Conservation (phyloP, 192 early-diverging fungal species). For the Backusella sp. region DNA sequence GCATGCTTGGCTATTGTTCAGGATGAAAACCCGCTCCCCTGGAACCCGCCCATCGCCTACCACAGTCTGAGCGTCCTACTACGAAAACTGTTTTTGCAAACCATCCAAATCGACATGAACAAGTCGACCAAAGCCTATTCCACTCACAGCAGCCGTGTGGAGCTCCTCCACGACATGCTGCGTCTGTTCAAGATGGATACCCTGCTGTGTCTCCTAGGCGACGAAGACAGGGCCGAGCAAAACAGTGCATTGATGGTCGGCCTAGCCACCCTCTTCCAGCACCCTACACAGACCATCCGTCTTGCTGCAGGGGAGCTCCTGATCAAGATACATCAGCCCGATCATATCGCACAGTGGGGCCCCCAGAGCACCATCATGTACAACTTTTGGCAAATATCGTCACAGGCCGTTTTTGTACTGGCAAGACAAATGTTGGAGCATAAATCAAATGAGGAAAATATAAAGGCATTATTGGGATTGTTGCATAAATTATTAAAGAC, state of each 20-base stretch:
- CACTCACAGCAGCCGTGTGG: slow-evolving; percentile 62
- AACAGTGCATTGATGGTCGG: slow-evolving; percentile 66
- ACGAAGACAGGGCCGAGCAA: slow-evolving; percentile 57
- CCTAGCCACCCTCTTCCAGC: slow-evolving; percentile 49
- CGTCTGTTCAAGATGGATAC: slow-evolving; percentile 71
- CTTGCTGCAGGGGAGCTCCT: slow-evolving; percentile 60
- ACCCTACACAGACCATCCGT: slow-evolving; percentile 14
- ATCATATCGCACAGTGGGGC: slow-evolving; percentile 76
- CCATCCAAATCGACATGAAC: slow-evolving; percentile 27
- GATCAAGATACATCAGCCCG: slow-evolving; percentile 62
- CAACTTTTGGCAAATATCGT: slow-evolving; percentile 71
- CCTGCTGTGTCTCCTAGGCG: slow-evolving; percentile 55
- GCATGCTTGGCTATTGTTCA: slow-evolving; percentile 65
- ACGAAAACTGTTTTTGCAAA: slow-evolving; percentile 61
- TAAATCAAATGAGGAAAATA: slow-evolving; percentile 57
- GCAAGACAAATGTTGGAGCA: slow-evolving; percentile 74
- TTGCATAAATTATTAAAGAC: slow-evolving; percentile 61
- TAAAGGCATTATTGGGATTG: slow-evolving; percentile 57
- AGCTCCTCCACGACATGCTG: slow-evolving; percentile 72
- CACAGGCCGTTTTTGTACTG: slow-evolving; percentile 57
- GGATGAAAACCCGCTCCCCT: slow-evolving; percentile 60
- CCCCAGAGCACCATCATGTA: slow-evolving; percentile 59
- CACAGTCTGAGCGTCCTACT: slow-evolving; percentile 59
- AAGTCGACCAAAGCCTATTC: slow-evolving; percentile 32
- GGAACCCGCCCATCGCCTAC: slow-evolving; percentile 60